Percentiles rank a stretch among this genome's conserved stretches.
phyloP scores from a whole-genome alignment of 2,329 filamentous ascomycete species.

The Xylaria sp. region DNA sequence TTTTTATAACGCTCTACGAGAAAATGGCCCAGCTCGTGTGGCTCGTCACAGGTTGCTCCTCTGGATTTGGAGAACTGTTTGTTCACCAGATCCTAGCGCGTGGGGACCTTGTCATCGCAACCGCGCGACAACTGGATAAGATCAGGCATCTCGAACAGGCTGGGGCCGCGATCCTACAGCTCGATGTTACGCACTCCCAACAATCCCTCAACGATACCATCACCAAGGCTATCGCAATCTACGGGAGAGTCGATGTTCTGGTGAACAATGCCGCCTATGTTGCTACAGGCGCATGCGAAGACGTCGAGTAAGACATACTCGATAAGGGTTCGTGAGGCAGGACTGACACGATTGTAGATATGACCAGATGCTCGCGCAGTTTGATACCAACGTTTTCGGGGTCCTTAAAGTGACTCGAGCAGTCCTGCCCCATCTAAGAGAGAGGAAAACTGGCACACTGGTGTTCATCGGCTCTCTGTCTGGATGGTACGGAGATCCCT shows the following conservation, averaged over 20 bases:
- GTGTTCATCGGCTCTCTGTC: constrained; percentile 23
- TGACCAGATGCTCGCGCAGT: constrained; percentile 17
- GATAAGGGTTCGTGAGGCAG: neutral
- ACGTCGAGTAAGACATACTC: constrained; percentile 21
- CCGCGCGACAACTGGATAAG: constrained; percentile 15
- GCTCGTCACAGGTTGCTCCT: constrained; percentile 26
- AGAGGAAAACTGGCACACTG: constrained; percentile 16
- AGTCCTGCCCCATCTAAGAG: constrained; percentile 17
- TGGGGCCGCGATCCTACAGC: constrained; percentile 16
- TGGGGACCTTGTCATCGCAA: constrained; percentile 21
- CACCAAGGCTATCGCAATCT: constrained; percentile 17
- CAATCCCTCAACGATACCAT: constrained; percentile 11
- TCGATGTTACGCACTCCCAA: constrained; percentile 23
- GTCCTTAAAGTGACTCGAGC: constrained; percentile 20
- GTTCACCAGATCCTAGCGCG: constrained; percentile 14
- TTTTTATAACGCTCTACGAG: neutral
- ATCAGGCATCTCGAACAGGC: constrained; percentile 15
- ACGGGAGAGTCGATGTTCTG: constrained; percentile 24
- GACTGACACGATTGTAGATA: constrained; percentile 1
- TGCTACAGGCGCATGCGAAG: constrained; percentile 14
- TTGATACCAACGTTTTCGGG: constrained; percentile 25
- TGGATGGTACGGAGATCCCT: constrained; percentile 20
- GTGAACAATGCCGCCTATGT: constrained; percentile 26
- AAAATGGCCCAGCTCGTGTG: constrained; percentile 21
- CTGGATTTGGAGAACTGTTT: constrained; percentile 21